Evolutionary conservation across 805 yeast species (phyloP).

Genomic region (Lipomyces chichibuensis): DNA sequence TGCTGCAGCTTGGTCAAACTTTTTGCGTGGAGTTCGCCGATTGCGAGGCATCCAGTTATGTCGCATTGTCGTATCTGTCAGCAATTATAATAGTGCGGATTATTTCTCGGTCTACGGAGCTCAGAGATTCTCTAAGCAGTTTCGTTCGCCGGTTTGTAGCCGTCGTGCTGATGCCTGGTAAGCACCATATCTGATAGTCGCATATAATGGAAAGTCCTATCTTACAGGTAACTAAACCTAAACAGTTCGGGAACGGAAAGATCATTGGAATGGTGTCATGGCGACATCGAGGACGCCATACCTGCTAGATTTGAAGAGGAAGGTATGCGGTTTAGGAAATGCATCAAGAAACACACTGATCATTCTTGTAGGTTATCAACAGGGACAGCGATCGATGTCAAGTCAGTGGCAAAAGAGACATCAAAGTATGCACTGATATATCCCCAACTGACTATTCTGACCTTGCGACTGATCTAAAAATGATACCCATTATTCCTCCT

Average conservation of each 20-base stretch:
- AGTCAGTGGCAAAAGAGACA: neutral
- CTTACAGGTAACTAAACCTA: neutral
- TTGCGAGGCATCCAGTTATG: neutral
- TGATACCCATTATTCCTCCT: conserved; percentile 1
- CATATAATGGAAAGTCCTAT: neutral
- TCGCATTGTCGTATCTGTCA: neutral
- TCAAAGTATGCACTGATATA: neutral
- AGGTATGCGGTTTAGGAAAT: neutral
- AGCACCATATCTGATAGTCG: neutral
- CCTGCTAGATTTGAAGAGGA: neutral
- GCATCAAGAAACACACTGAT: neutral
- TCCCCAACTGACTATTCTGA: neutral
- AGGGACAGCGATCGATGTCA: neutral
- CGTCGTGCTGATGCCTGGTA: conserved; percentile 7
- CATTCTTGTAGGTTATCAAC: neutral
- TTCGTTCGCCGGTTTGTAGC: conserved; percentile 7
- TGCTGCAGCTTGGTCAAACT: conserved; percentile 3
- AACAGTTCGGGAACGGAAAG: conserved; percentile 6
- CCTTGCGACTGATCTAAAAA: neutral
- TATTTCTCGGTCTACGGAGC: conserved; percentile 1
- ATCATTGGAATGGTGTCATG: conserved; percentile 4
- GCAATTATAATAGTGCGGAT: neutral
- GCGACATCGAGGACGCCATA: conserved; percentile 3
- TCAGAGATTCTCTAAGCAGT: neutral
- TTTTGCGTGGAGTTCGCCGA: neutral